These are phyloP conservation scores for Coemansia aciculifera DNA, from an alignment of 192 early-diverging fungal genomes.

Conservation along the genomic window DNA sequence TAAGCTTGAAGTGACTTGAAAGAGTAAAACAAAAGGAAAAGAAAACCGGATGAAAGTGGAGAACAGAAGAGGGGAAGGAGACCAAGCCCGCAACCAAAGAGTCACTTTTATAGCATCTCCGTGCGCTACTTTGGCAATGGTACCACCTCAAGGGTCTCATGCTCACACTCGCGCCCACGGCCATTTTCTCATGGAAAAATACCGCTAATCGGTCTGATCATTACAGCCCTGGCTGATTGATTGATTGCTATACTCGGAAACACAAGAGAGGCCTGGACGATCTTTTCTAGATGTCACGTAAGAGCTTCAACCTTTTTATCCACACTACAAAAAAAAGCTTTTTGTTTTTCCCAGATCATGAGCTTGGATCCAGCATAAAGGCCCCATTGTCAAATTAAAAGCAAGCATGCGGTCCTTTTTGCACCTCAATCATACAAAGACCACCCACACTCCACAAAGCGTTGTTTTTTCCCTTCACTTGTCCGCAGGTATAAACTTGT, in stretches of 20 bases:
- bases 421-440: not conserved
- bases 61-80: not conserved
- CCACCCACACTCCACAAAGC: not conserved
- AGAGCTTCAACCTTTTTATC: not conserved
- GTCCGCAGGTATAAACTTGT: not conserved
- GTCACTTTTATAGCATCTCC: not conserved
- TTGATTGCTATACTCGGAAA: not conserved
- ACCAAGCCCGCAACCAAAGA: not conserved
- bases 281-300: not conserved
- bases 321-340: not conserved
- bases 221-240: not conserved
- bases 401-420: not conserved
- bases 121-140: constrained; percentile 15
- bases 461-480: not conserved
- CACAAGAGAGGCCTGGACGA: not conserved
- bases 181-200: not conserved
- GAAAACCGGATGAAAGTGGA: not conserved
- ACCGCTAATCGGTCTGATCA: not conserved
- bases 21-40: not conserved
- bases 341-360: not conserved
- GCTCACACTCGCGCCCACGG: constrained; percentile 18
- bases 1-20: not conserved
- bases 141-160: constrained; percentile 33
- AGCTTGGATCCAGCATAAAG: not conserved
- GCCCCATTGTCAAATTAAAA: no score